Percentiles rank a stretch among this genome's conserved stretches.
Evolutionary conservation across 2,329 filamentous ascomycete genomes (phyloP).

Genomic region (Claviceps fusiformis): DNA sequence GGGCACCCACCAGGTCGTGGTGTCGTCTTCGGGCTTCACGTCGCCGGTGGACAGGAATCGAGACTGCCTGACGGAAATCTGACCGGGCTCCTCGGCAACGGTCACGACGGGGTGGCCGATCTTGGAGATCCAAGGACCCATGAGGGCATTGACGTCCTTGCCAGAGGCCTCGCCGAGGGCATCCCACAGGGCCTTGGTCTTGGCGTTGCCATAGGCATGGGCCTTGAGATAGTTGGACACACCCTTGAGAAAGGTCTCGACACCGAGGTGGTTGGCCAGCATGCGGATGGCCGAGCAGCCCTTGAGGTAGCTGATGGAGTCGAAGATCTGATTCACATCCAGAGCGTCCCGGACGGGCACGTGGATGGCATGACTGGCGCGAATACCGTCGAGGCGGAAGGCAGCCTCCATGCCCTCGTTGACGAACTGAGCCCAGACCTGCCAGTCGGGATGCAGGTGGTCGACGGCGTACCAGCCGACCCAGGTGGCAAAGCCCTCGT

Average conservation of each 20-base stretch:
- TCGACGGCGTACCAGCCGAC: constrained; percentile 91
- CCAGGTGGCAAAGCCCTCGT: constrained; percentile 97
- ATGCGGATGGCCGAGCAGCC: constrained; percentile 94
- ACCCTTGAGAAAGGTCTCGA: constrained; percentile 78
- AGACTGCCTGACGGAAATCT: constrained; percentile 71
- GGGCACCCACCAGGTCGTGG: constrained; percentile 92
- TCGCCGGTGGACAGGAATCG: constrained; percentile 89
- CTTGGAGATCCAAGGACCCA: constrained; percentile 90
- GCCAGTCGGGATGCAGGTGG: constrained; percentile 89
- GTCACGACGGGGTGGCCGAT: constrained; percentile 90
- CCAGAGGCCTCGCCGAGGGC: constrained; percentile 79
- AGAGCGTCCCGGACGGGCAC: constrained; percentile 87
- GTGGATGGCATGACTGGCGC: constrained; percentile 90
- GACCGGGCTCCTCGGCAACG: constrained; percentile 67
- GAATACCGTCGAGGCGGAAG: constrained; percentile 77
- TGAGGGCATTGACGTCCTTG: constrained; percentile 72
- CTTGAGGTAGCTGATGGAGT: constrained; percentile 92
- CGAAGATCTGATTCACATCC: constrained; percentile 96
- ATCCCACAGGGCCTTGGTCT: constrained; percentile 81
- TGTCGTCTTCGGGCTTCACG: constrained; percentile 78
- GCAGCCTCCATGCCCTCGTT: constrained; percentile 89
- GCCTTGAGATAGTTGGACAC: constrained; percentile 81
- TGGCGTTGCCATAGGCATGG: constrained; percentile 81
- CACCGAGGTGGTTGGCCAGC: constrained; percentile 80
- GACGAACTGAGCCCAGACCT: constrained; percentile 95